These are phyloP conservation scores for Citrullus colocynthis DNA, from an alignment of 306 rosid genomes.

Conservation along the genomic window DNA sequence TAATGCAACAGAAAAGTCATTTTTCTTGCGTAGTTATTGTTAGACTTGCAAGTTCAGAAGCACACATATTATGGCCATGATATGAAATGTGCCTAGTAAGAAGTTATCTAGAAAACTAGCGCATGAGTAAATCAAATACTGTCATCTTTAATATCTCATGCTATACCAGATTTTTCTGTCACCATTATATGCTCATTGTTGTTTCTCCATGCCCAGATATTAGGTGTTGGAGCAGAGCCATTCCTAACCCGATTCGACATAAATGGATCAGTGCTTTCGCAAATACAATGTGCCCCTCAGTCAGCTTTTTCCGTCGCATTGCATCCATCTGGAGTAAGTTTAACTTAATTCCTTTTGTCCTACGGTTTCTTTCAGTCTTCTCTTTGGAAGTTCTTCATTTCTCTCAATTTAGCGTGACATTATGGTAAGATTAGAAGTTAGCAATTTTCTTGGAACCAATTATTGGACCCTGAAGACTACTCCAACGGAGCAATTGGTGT, in stretches of 20 bases:
- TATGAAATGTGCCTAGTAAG: background rate
- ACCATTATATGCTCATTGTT: background rate
- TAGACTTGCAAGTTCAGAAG: background rate
- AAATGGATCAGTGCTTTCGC: slow-evolving; percentile 68
- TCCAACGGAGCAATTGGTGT: background rate
- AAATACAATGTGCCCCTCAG: slow-evolving; percentile 77
- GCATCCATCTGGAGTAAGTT: slow-evolving; percentile 68
- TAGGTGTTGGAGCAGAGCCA: slow-evolving; percentile 84
- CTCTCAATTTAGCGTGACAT: background rate
- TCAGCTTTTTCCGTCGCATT: slow-evolving; percentile 69
- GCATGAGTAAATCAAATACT: background rate
- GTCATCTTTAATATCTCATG: background rate
- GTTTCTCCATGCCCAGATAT: slow-evolving; percentile 36
- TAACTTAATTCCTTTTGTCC: background rate
- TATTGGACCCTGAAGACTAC: background rate
- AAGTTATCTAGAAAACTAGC: background rate
- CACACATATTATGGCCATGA: background rate
- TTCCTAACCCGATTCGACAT: slow-evolving; percentile 60
- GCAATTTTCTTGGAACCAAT: background rate
- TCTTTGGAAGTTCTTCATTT: background rate
- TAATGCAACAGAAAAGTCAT: background rate
- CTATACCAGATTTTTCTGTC: background rate
- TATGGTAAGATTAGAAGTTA: background rate
- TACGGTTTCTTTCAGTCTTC: background rate
- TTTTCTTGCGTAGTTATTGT: background rate